Percentiles rank a stretch among this genome's conserved stretches.
phyloP scores from a whole-genome alignment of 345 rosid genomes.

The Hibiscus syriacus region DNA sequence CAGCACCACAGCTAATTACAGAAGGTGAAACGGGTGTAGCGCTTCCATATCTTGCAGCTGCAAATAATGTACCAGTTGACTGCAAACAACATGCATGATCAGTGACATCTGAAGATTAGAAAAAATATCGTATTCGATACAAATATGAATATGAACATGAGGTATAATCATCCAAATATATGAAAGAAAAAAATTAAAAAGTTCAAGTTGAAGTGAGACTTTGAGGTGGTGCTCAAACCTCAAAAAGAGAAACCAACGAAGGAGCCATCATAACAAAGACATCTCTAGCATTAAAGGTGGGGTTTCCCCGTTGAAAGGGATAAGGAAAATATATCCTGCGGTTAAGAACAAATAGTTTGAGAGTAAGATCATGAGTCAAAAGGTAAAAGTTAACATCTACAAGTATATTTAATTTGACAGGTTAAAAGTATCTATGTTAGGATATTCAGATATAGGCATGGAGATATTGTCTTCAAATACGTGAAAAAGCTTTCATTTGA shows the following conservation, averaged over 20 bases:
- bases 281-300: constrained; percentile 52
- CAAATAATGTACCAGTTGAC: constrained; percentile 58
- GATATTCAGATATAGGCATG: background rate
- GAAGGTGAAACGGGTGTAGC: constrained; percentile 69
- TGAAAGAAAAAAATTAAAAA: background rate
- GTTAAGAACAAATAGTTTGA: background rate
- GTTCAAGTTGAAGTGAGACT: background rate
- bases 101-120: background rate
- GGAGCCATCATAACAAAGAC: constrained; percentile 60
- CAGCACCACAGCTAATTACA: constrained; percentile 56
- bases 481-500: background rate
- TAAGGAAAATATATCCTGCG: constrained; percentile 61
- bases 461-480: background rate
- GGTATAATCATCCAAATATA: background rate
- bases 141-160: background rate
- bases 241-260: constrained; percentile 50
- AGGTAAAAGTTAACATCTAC: background rate
- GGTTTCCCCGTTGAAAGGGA: constrained; percentile 74
- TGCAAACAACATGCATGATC: constrained; percentile 17
- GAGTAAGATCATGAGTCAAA: constrained; percentile 2
- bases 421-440: background rate
- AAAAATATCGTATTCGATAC: too few relatives aligned
- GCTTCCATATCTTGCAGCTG: constrained; percentile 62
- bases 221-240: constrained; percentile 26
- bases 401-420: background rate